Percentiles rank a stretch among this genome's conserved stretches.
phyloP scores from a whole-genome alignment of 2,329 filamentous ascomycete species.

The Cladophialophora immunda region DNA sequence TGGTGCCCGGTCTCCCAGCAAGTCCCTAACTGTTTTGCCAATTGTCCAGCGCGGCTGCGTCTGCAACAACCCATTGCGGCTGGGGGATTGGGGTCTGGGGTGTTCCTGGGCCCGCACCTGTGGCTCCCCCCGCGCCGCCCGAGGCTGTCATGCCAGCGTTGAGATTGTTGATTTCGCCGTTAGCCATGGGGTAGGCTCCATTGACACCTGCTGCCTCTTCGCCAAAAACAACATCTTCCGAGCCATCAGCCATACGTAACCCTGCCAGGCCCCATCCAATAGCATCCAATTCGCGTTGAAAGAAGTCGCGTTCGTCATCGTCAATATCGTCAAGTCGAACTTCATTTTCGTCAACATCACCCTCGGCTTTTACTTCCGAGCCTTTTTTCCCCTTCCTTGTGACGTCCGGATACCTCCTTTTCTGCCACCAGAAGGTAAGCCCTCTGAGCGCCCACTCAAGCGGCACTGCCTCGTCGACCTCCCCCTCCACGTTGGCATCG shows the following conservation, averaged over 20 bases:
- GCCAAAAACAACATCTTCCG: constrained; percentile 39
- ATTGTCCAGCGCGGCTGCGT: constrained; percentile 33
- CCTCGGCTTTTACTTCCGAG: constrained; percentile 2
- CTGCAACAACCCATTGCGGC: constrained; percentile 34
- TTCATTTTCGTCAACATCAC: constrained; percentile 15
- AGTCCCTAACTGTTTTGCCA: constrained; percentile 38
- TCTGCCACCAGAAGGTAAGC: constrained; percentile 93
- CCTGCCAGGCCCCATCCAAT: constrained; percentile 62
- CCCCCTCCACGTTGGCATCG: constrained; percentile 82
- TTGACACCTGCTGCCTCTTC: constrained; percentile 38
- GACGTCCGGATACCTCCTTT: constrained; percentile 80
- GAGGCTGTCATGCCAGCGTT: background rate
- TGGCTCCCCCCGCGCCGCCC: background rate
- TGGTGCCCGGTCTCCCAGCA: background rate
- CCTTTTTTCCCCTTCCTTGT: constrained; percentile 64
- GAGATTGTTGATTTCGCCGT: constrained; percentile 20
- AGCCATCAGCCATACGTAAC: constrained; percentile 37
- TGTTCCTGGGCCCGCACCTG: background rate
- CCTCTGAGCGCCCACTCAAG: constrained; percentile 89
- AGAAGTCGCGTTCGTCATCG: constrained; percentile 80
- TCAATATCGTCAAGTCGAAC: constrained; percentile 46
- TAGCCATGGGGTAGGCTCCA: constrained; percentile 22
- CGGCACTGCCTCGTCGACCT: constrained; percentile 91
- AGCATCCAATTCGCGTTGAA: constrained; percentile 78
- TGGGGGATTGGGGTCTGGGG: constrained; percentile 28